Percentiles rank a stretch among this genome's conserved stretches.
Evolutionary conservation across 2,329 filamentous ascomycete species (phyloP).

Genomic region (Pestalotiopsis sp.): DNA sequence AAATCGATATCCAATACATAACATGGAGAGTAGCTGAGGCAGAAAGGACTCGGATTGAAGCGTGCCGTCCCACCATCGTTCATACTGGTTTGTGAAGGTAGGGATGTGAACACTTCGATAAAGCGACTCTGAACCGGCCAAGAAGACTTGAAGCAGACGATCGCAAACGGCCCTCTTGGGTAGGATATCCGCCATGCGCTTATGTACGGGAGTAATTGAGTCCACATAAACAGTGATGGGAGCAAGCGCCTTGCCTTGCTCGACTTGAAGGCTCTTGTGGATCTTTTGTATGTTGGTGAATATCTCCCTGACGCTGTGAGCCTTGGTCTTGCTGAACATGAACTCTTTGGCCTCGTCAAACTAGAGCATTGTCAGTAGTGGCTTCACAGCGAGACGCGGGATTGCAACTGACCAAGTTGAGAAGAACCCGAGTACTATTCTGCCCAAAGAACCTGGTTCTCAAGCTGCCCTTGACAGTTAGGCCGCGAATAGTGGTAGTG

Average conservation of each 20-base stretch:
- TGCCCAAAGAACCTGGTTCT: conserved; percentile 57
- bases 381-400: neutral
- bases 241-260: conserved; percentile 47
- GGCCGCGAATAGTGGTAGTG: conserved; percentile 49
- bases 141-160: conserved; percentile 50
- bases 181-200: conserved; percentile 60
- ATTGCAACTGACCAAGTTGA: conserved; percentile 50
- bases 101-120: conserved; percentile 57
- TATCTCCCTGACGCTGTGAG: conserved; percentile 43
- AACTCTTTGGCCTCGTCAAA: conserved; percentile 58
- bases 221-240: conserved; percentile 61
- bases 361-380: conserved; percentile 32
- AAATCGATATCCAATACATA: conserved; percentile 57
- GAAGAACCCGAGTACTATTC: conserved; percentile 53
- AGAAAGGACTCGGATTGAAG: conserved; percentile 52
- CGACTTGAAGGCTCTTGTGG: conserved; percentile 49
- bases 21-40: conserved; percentile 53
- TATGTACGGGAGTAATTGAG: conserved; percentile 59
- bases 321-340: conserved; percentile 43
- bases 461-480: conserved; percentile 51
- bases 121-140: conserved; percentile 53
- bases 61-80: conserved; percentile 53
- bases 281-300: conserved; percentile 49
- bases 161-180: conserved; percentile 55
- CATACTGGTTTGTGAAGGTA: conserved; percentile 53